Base-by-base conservation (phyloP, 352 stramenopile genomes). In the Phytophthora agathidicida region DNA sequence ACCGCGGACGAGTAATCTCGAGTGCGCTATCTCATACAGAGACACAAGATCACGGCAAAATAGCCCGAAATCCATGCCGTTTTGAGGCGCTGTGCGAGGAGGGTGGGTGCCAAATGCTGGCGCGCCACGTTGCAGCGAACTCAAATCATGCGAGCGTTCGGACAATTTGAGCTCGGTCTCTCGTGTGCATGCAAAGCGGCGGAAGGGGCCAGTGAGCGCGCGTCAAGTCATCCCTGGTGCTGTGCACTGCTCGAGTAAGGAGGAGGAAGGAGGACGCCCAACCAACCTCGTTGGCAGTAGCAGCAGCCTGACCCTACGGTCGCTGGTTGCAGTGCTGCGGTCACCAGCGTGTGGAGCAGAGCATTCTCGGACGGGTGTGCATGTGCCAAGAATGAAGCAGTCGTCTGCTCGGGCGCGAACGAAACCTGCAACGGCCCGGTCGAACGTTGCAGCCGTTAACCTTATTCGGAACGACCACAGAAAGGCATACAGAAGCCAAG, bases 331-430 rank as follows among this genome's bases (percentile, higher is more conserved):
- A n/a, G n/a, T n/a, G n/a, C n/a, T n/a, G 19, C 35, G 27, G 24
- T 26, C 44, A 32, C 20, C 13, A 57, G 43, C 22, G 31, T 57
- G 41, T 26, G 22, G 11, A 27, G 22, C 36, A 43, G 44, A 51
- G 37, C 35, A 65, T 44, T 24, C 42, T 44, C 38, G 24, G 46
- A 60, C 44, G 50, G 46, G 47, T 49, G 35, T 68, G 36, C 22
- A 52, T 38, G 37, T 28, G 14, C n/a, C 16, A n/a, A n/a, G n/a
- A n/a, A n/a, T n/a, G n/a, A n/a, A n/a, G n/a, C n/a, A n/a, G 54
- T 69, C 47, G 54, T 61, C 45, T 65, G 47, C 46, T 68, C 33
- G 50, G 49, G 47, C 63, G 65, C 59, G 65, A 73, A 73, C 27
- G 64, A 73, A 73, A 73, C 58, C 37, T 41, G 16, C 37, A 57